phyloP scores from a whole-genome alignment of 305 asterid species.

The Fraxinus nigra region DNA sequence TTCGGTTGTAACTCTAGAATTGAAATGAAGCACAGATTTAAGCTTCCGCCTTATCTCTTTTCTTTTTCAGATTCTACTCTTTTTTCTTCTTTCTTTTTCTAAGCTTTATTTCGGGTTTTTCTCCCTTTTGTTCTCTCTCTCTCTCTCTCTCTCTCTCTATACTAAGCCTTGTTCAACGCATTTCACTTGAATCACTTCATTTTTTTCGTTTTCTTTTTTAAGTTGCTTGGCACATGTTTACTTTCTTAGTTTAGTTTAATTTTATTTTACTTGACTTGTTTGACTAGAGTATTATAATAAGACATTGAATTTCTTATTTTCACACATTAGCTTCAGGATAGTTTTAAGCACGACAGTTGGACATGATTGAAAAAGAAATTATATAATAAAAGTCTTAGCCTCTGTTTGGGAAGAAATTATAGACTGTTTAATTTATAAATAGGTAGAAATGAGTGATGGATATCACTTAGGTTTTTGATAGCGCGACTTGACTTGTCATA shows the following conservation, averaged over 20 bases:
- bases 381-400: background rate
- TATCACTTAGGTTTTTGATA: background rate
- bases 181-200: background rate
- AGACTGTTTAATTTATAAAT: background rate
- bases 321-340: background rate
- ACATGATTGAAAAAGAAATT: background rate
- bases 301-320: background rate
- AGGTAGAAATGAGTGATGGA: background rate
- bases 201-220: background rate
- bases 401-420: background rate
- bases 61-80: background rate
- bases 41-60: background rate
- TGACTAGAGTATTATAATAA: background rate
- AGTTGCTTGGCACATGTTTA: background rate
- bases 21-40: background rate
- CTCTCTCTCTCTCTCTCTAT: background rate
- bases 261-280: background rate
- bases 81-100: background rate
- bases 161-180: background rate
- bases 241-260: background rate
- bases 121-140: background rate
- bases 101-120: background rate
- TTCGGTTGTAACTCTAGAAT: background rate
- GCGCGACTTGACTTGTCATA: background rate
- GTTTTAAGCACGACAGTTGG: background rate